These are phyloP conservation scores for Colletotrichum incanum DNA, from an alignment of 2,329 filamentous ascomycete genomes.

Conservation along the genomic window DNA sequence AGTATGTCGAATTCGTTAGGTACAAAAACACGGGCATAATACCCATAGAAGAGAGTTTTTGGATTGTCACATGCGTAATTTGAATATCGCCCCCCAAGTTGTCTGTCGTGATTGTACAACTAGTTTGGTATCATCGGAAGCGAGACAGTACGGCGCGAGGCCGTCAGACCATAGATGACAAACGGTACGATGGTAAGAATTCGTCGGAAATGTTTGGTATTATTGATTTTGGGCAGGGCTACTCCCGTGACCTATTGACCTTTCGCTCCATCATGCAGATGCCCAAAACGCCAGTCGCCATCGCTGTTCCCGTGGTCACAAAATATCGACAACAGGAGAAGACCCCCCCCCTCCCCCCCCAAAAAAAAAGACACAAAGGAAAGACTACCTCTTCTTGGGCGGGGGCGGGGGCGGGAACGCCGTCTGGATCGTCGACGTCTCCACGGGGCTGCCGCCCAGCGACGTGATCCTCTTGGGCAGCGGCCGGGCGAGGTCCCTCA, in stretches of 20 bases:
- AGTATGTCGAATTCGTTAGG: conserved; percentile 34
- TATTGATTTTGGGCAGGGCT: not conserved
- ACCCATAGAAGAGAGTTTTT: conserved; percentile 39
- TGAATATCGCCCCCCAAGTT: not conserved
- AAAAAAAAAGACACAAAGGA: not conserved
- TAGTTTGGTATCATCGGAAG: not conserved
- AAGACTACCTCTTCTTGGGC: conserved; percentile 41
- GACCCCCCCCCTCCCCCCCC: fast-evolving
- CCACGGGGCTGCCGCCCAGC: conserved; percentile 52
- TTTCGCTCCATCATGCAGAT: not conserved
- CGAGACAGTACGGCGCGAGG: not conserved
- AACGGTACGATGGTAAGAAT: not conserved
- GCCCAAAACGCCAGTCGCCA: conserved; percentile 11
- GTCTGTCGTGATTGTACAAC: not conserved
- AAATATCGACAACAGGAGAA: not conserved
- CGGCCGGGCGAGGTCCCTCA: conserved; percentile 24
- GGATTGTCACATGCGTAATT: conserved; percentile 14
- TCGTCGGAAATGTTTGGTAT: not conserved
- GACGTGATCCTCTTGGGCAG: conserved; percentile 38
- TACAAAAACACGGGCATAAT: conserved; percentile 33
- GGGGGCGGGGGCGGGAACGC: conserved; percentile 59
- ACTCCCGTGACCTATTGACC: not conserved
- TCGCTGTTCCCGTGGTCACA: not conserved
- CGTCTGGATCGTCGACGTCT: conserved; percentile 55
- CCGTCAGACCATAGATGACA: not conserved